These are phyloP conservation scores for Suillus alpinus DNA, from an alignment of 768 basidiomycete species.

Conservation along the genomic window DNA sequence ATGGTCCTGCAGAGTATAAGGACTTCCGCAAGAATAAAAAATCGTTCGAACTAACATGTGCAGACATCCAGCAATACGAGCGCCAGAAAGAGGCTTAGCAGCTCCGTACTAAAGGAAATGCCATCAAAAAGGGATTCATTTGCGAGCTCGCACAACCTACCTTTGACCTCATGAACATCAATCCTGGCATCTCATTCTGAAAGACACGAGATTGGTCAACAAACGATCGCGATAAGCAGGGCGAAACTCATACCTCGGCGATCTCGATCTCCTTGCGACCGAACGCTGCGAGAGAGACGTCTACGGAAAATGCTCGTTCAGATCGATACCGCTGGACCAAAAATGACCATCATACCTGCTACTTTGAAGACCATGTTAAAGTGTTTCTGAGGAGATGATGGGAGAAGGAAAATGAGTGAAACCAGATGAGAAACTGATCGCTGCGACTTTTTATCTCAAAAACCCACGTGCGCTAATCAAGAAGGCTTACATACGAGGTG, in stretches of 20 bases:
- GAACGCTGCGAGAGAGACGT: slow-evolving; percentile 97
- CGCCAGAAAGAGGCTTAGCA: slow-evolving; percentile 85
- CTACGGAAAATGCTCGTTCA: slow-evolving; percentile 35
- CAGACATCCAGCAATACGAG: slow-evolving; percentile 95
- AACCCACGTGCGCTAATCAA: slow-evolving; percentile 23
- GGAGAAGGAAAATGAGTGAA: slow-evolving; percentile 23
- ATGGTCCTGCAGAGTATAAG: slow-evolving; percentile 70
- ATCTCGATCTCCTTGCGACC: slow-evolving; percentile 99
- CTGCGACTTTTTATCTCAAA: slow-evolving; percentile 30
- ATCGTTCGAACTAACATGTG: slow-evolving; percentile 70
- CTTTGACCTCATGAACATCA: slow-evolving; percentile 91
- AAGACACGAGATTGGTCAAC: slow-evolving; percentile 10
- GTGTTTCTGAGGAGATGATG: slow-evolving; percentile 12
- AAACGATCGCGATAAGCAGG: slow-evolving; percentile 11
- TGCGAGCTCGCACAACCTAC: slow-evolving; percentile 34
- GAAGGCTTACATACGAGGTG: slow-evolving; percentile 1
- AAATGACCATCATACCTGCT: slow-evolving; percentile 52
- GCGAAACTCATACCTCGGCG: slow-evolving; percentile 72
- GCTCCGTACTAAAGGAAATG: slow-evolving; percentile 59
- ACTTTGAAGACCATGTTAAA: slow-evolving; percentile 82
- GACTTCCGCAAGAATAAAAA: neutral
- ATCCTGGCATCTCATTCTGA: slow-evolving; percentile 92
- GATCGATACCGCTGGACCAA: neutral
- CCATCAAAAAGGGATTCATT: slow-evolving; percentile 2
- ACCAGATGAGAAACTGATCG: slow-evolving; percentile 15